phyloP scores from a whole-genome alignment of 495 filamentous ascomycete genomes.

The Penicillium herquei region DNA sequence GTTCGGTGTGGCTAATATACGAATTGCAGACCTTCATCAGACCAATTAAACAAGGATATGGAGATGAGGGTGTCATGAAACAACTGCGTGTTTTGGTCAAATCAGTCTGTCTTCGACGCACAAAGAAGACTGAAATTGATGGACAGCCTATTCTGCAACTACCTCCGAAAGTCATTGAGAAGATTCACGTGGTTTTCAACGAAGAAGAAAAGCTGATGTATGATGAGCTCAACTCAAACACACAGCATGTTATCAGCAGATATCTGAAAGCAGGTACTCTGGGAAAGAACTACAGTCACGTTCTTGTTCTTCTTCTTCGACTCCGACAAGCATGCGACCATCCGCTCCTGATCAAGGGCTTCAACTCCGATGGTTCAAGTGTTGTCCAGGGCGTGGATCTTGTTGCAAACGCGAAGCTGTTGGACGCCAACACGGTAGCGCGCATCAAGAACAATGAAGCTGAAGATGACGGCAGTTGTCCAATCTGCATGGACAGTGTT shows the following conservation, averaged over 20 bases:
- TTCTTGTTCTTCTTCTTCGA: conserved; percentile 81
- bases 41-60: conserved; percentile 47
- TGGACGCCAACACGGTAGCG: conserved; percentile 59
- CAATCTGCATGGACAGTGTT: conserved; percentile 76
- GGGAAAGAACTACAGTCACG: conserved; percentile 77
- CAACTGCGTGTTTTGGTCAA: conserved; percentile 79
- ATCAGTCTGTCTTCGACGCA: conserved; percentile 81
- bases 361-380: conserved; percentile 48
- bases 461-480: conserved; percentile 56
- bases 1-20: conserved; percentile 13
- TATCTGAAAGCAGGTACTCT: conserved; percentile 71
- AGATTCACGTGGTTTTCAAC: conserved; percentile 68
- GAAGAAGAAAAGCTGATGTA: conserved; percentile 75
- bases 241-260: conserved; percentile 71
- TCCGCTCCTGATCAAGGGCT: conserved; percentile 82
- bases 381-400: conserved; percentile 61
- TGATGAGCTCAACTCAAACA: conserved; percentile 62
- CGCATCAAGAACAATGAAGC: conserved; percentile 63
- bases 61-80: conserved; percentile 54
- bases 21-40: conserved; percentile 43
- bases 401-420: conserved; percentile 61
- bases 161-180: conserved; percentile 65
- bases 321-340: conserved; percentile 88
- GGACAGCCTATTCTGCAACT: conserved; percentile 79
- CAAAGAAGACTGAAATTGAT: conserved; percentile 80